Evolutionary conservation across 1,284 basidiomycete genomes (phyloP).

Genomic region (Cryptococcus amylolentus): DNA sequence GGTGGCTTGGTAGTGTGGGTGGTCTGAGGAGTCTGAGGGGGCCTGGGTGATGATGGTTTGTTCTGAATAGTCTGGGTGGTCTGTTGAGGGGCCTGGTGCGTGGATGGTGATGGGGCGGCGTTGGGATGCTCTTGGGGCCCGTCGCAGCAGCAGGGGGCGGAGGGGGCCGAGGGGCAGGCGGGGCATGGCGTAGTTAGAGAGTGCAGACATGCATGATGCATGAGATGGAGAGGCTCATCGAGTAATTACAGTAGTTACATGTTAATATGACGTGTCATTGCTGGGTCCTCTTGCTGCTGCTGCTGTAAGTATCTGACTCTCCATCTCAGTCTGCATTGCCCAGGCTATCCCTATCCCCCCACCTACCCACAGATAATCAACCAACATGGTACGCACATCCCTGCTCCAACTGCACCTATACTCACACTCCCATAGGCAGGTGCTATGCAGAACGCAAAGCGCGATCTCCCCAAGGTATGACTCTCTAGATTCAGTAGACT

Average conservation of each 20-base stretch:
- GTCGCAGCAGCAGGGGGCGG: background rate
- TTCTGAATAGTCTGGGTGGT: background rate
- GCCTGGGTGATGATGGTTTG: background rate
- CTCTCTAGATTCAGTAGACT: background rate
- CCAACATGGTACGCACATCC: constrained; percentile 11
- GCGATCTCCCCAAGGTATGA: constrained; percentile 66
- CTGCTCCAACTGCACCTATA: background rate
- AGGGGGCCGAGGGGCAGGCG: background rate
- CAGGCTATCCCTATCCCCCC: too few species aligned
- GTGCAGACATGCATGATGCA: constrained; percentile 1
- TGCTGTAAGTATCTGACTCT: too few species aligned
- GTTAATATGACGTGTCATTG: too few species aligned
- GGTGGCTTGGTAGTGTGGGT: background rate
- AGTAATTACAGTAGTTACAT: background rate
- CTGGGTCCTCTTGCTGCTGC: too few species aligned
- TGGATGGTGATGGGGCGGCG: background rate
- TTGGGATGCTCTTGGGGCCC: background rate
- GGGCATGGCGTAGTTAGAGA: constrained; percentile 10
- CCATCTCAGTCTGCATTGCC: too few species aligned
- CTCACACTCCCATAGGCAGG: constrained; percentile 60
- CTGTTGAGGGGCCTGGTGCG: background rate
- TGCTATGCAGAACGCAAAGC: constrained; percentile 84
- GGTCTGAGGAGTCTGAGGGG: background rate
- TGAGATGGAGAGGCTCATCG: background rate
- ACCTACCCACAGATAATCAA: background rate